Evolutionary conservation across 768 basidiomycete genomes (phyloP).

Genomic region (Kwoniella sp.): DNA sequence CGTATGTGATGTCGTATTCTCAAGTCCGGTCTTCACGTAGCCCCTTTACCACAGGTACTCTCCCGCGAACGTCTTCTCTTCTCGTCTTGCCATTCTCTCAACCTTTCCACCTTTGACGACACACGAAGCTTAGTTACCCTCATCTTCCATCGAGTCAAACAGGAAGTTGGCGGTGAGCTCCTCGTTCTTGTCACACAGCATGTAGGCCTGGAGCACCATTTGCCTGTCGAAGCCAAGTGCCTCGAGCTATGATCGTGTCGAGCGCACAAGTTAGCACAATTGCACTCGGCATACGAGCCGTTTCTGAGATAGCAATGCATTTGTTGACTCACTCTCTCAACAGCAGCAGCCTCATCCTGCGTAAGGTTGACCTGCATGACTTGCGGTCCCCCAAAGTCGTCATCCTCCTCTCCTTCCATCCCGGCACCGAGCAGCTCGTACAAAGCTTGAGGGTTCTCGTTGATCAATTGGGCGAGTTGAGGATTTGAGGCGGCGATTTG

Average conservation of each 20-base stretch:
- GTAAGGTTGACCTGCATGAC: constrained; percentile 70
- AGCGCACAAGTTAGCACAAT: background rate
- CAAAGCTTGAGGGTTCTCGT: constrained; percentile 72
- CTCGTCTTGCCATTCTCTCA: background rate
- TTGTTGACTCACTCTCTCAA: constrained; percentile 72
- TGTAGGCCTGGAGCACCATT: constrained; percentile 80
- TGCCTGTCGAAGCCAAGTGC: constrained; percentile 84
- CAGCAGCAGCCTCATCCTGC: constrained; percentile 82
- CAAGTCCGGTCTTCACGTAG: too few relatives aligned
- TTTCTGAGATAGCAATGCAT: background rate
- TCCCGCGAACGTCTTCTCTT: background rate
- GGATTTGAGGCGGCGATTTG: constrained; percentile 78
- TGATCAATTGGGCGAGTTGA: constrained; percentile 68
- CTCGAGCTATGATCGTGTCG: constrained; percentile 78
- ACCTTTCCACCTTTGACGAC: background rate
- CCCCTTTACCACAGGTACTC: background rate
- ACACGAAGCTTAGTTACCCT: constrained; percentile 6
- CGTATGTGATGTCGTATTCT: background rate
- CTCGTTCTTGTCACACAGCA: constrained; percentile 88
- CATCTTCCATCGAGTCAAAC: constrained; percentile 69
- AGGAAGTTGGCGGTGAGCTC: constrained; percentile 92
- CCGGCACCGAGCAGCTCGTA: constrained; percentile 65
- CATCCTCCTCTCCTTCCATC: constrained; percentile 54
- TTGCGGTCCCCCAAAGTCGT: constrained; percentile 57
- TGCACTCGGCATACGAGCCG: background rate